These are phyloP conservation scores for Tuber umbilicatum DNA, from an alignment of 495 filamentous ascomycete species.

Conservation along the genomic window DNA sequence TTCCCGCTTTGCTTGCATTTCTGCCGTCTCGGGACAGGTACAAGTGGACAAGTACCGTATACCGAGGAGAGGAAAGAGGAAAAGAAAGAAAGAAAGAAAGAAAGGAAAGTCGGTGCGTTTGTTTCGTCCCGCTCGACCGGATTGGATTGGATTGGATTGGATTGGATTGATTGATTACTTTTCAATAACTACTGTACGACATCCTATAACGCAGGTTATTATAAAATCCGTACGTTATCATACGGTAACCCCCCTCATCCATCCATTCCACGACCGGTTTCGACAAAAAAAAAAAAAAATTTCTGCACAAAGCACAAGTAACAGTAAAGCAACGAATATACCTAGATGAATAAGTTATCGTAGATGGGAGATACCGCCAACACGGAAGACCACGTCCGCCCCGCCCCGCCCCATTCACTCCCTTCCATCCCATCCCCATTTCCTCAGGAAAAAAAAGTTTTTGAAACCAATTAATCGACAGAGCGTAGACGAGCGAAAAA, in stretches of 20 bases:
- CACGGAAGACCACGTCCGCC: neutral
- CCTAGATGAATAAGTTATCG: too few relatives aligned
- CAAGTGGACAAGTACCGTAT: neutral
- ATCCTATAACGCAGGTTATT: neutral
- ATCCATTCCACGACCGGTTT: neutral
- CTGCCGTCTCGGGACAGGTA: neutral
- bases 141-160: too few relatives aligned
- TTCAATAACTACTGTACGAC: neutral
- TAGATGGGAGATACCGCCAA: neutral
- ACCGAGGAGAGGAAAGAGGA: too few relatives aligned
- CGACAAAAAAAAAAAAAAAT: too few relatives aligned
- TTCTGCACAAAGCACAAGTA: neutral
- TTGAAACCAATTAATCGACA: neutral
- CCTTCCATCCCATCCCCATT: neutral
- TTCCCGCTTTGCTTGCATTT: constrained; percentile 5
- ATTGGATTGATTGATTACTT: neutral
- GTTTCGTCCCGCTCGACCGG: too few relatives aligned
- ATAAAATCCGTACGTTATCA: neutral
- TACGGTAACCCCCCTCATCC: neutral
- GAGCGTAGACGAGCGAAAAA: neutral
- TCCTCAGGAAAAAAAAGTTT: neutral
- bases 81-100: too few relatives aligned
- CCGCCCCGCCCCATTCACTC: neutral
- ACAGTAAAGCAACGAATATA: too few relatives aligned
- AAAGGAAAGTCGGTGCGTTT: too few relatives aligned